A percentile compares a stretch with the other conserved stretches of the same genome.
These are phyloP conservation scores for Botrytis pseudocinerea DNA, from an alignment of 2,329 filamentous ascomycete genomes.

Conservation along the genomic window DNA sequence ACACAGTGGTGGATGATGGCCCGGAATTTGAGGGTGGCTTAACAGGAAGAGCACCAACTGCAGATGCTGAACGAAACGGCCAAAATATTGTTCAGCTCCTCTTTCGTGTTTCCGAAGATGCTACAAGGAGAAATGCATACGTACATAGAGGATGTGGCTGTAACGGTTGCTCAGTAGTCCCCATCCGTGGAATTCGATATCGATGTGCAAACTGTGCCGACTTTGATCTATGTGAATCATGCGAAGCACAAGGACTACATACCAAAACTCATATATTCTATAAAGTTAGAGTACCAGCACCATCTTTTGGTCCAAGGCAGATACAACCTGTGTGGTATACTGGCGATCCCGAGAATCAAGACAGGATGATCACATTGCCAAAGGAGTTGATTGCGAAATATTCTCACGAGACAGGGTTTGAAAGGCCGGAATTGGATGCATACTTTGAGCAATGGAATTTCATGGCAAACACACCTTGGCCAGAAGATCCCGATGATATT, in stretches of 20 bases:
- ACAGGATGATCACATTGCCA: slow-evolving; percentile 61
- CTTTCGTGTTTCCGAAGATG: slow-evolving; percentile 92
- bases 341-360: slow-evolving; percentile 71
- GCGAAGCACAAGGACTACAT: slow-evolving; percentile 70
- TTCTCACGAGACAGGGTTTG: slow-evolving; percentile 72
- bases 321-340: slow-evolving; percentile 85
- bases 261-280: slow-evolving; percentile 97
- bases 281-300: slow-evolving; percentile 88
- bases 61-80: slow-evolving; percentile 49
- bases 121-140: slow-evolving; percentile 82
- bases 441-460: slow-evolving; percentile 97
- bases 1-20: slow-evolving; percentile 40
- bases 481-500: slow-evolving; percentile 75
- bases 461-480: slow-evolving; percentile 83
- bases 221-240: slow-evolving; percentile 92
- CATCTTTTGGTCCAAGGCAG: slow-evolving; percentile 77
- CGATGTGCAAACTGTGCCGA: slow-evolving; percentile 95
- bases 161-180: slow-evolving; percentile 82
- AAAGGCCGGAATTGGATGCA: slow-evolving; percentile 85
- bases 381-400: slow-evolving; percentile 67
- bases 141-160: slow-evolving; percentile 91
- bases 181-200: slow-evolving; percentile 90
- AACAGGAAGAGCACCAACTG: slow-evolving; percentile 18
- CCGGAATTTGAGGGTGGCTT: slow-evolving; percentile 31
- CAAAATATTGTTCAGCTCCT: slow-evolving; percentile 83